phyloP scores from a whole-genome alignment of 2,329 filamentous ascomycete species.

The Magnaporthiopsis rhizophila region DNA sequence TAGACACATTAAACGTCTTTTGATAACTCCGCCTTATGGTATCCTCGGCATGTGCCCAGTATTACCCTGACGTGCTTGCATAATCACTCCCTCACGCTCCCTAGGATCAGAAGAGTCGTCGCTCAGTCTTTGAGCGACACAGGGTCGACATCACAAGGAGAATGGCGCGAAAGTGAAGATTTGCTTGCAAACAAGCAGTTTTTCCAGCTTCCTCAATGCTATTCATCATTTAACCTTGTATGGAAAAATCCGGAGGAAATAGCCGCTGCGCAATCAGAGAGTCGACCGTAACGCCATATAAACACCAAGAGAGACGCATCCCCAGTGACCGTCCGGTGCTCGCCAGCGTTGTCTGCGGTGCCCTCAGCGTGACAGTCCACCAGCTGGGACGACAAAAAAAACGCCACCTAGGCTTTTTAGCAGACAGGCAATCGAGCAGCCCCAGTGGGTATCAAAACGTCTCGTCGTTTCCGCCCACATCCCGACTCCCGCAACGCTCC shows the following conservation, averaged over 20 bases:
- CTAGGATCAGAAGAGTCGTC: too few species aligned
- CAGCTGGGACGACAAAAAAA: background rate
- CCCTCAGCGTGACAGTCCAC: background rate
- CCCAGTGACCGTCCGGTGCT: too few species aligned
- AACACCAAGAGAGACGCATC: background rate
- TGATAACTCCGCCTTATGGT: too few species aligned
- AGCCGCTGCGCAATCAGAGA: background rate
- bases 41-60: too few species aligned
- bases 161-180: too few species aligned
- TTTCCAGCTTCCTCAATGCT: background rate
- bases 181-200: background rate
- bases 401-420: background rate
- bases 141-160: background rate
- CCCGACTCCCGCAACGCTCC: too few species aligned
- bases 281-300: background rate
- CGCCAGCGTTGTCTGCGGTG: too few species aligned
- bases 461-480: background rate
- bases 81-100: too few species aligned
- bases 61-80: too few species aligned
- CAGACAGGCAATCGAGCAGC: background rate
- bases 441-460: too few species aligned
- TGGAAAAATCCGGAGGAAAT: background rate
- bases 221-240: background rate
- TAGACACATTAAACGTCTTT: background rate
- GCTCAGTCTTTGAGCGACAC: too few species aligned